phyloP scores from a whole-genome alignment of 139 green algal genomes.

The Chlorella sorokiniana region DNA sequence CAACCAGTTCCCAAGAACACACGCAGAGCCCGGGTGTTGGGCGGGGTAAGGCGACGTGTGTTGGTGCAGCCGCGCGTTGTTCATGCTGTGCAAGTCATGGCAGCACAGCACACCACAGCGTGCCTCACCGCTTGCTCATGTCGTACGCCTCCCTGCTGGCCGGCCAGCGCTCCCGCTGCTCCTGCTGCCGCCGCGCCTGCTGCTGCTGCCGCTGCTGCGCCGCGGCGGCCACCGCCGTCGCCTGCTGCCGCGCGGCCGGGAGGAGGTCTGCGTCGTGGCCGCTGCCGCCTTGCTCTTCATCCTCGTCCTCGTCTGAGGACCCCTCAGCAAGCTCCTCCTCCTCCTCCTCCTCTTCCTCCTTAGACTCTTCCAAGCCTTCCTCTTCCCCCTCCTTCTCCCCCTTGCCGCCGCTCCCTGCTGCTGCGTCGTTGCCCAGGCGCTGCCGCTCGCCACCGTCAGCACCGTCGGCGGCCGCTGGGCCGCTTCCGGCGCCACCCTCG shows the following conservation, averaged over 20 bases:
- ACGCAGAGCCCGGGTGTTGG: no score
- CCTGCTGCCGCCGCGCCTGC: background rate
- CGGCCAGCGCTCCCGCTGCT: constrained; percentile 45
- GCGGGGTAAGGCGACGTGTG: no score
- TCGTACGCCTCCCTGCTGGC: constrained; percentile 70
- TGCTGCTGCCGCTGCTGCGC: background rate
- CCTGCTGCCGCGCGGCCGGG: background rate
- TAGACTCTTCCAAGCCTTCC: background rate
- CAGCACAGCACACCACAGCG: background rate
- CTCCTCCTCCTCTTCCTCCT: constrained; percentile 25
- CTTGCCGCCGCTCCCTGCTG: background rate
- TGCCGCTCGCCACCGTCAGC: background rate
- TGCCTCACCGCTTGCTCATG: constrained; percentile 79
- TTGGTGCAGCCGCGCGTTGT: background rate
- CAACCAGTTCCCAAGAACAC: no score
- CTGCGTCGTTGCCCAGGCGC: background rate
- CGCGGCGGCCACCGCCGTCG: background rate
- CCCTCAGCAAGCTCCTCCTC: constrained; percentile 25
- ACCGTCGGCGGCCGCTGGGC: background rate
- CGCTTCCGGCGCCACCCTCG: background rate
- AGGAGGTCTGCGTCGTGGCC: constrained; percentile 1
- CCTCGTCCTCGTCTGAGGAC: background rate
- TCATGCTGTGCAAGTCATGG: background rate
- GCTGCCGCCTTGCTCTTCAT: constrained; percentile 1
- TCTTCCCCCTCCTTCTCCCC: constrained; percentile 18